These are phyloP conservation scores for Colletotrichum sp. DNA, from an alignment of 2,329 filamentous ascomycete species.

Conservation along the genomic window DNA sequence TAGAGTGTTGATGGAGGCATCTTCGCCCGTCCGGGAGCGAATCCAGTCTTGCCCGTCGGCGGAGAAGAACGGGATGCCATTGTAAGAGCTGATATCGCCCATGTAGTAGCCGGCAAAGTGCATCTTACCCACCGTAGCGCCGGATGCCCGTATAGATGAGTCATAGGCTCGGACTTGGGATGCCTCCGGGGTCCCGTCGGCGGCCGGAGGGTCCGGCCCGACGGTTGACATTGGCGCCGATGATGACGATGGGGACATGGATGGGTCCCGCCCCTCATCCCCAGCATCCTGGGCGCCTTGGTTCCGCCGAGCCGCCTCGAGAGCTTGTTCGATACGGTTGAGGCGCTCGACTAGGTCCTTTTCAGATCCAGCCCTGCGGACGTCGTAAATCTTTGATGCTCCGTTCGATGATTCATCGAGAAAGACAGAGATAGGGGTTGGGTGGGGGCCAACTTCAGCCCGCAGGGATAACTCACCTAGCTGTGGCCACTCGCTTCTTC, in stretches of 20 bases:
- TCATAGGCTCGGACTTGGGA: conserved; percentile 6
- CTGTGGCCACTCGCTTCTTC: conserved; percentile 8
- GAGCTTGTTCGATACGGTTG: conserved; percentile 41
- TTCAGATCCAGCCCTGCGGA: conserved; percentile 21
- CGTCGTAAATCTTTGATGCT: neutral
- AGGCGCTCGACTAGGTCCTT: conserved; percentile 41
- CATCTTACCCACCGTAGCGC: conserved; percentile 36
- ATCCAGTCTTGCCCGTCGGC: conserved; percentile 53
- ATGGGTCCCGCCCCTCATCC: neutral
- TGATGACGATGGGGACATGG: conserved; percentile 8
- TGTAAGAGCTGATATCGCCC: conserved; percentile 49
- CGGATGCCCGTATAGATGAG: conserved; percentile 3
- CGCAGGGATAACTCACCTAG: neutral
- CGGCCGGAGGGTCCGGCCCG: neutral
- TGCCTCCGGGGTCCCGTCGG: conserved; percentile 2
- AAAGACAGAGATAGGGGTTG: neutral
- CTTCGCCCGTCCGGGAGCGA: conserved; percentile 46
- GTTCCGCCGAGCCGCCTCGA: conserved; percentile 28
- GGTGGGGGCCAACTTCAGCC: neutral
- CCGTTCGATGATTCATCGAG: neutral
- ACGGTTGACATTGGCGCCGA: neutral
- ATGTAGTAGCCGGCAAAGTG: conserved; percentile 53
- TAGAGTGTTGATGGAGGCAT: conserved; percentile 29
- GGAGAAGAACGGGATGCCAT: conserved; percentile 55
- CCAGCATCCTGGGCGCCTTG: neutral